phyloP scores from a whole-genome alignment of 345 rosid species.

The Eucalyptus shirleyi region DNA sequence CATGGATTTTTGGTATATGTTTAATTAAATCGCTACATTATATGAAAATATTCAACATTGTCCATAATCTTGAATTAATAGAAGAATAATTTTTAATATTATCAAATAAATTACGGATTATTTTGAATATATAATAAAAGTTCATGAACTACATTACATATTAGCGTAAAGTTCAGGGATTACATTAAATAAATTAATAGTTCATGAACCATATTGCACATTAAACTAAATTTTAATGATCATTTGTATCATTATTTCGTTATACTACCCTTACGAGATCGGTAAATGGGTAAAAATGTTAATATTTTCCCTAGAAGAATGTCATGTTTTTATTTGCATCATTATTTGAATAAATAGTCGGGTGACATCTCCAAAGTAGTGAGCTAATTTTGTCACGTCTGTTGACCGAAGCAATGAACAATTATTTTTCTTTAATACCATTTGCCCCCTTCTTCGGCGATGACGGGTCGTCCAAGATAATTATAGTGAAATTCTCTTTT shows the following conservation, averaged over 20 bases:
- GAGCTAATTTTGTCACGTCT: not conserved
- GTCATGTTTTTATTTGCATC: not conserved
- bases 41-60: too few species aligned
- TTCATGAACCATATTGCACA: too few species aligned
- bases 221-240: too few species aligned
- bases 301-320: not conserved
- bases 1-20: fast-evolving
- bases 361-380: not conserved
- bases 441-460: not conserved
- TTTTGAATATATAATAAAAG: not conserved
- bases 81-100: too few species aligned
- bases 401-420: not conserved
- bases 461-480: not conserved
- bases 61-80: not conserved
- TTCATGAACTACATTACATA: too few species aligned
- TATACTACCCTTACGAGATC: not conserved
- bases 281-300: not conserved
- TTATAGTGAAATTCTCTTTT: not conserved
- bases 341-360: not conserved
- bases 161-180: fast-evolving
- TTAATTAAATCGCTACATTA: too few species aligned
- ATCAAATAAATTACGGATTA: not conserved
- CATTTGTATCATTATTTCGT: too few species aligned
- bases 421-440: not conserved
- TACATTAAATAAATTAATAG: too few species aligned